Conservation (phyloP, 352 stramenopile species). For the Plasmopara halstedii region DNA sequence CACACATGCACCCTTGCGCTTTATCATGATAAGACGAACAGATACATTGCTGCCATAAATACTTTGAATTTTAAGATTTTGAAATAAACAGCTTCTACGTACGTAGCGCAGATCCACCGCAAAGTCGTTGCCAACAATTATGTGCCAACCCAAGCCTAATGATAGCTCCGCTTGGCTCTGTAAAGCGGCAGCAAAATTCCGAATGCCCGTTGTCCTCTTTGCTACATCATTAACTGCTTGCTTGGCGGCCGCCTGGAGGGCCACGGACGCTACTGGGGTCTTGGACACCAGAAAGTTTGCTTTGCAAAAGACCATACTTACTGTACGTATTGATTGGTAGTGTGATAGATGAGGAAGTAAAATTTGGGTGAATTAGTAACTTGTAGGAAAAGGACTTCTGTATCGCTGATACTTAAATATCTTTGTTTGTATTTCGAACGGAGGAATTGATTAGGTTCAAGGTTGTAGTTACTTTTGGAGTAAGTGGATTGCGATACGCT, state of each 20-base stretch:
- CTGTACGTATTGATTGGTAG: no score
- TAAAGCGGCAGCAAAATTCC: conserved; percentile 41
- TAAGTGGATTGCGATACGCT: no score
- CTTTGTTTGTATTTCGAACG: no score
- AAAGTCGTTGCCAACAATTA: conserved; percentile 60
- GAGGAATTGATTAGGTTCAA: no score
- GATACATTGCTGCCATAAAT: neutral
- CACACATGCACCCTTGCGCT: conserved; percentile 65
- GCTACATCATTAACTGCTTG: conserved; percentile 48
- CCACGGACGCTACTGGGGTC: conserved; percentile 33
- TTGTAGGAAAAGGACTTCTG: no score
- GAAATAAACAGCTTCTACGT: conserved; percentile 1
- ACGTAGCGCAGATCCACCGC: conserved; percentile 74
- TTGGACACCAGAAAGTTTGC: conserved; percentile 60
- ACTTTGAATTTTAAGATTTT: neutral
- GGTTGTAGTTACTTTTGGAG: no score
- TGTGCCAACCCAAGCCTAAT: conserved; percentile 58
- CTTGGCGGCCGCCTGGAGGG: conserved; percentile 33
- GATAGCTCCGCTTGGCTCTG: conserved; percentile 34
- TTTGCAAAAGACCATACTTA: conserved; percentile 51
- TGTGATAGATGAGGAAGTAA: no score
- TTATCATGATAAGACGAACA: conserved; percentile 1
- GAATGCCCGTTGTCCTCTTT: conserved; percentile 46
- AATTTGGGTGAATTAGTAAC: no score
- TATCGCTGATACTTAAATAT: no score